A percentile compares a stretch with the other conserved stretches of the same genome.
Conservation (phyloP, 2,329 filamentous ascomycete species). For the Trichoderma sp. region DNA sequence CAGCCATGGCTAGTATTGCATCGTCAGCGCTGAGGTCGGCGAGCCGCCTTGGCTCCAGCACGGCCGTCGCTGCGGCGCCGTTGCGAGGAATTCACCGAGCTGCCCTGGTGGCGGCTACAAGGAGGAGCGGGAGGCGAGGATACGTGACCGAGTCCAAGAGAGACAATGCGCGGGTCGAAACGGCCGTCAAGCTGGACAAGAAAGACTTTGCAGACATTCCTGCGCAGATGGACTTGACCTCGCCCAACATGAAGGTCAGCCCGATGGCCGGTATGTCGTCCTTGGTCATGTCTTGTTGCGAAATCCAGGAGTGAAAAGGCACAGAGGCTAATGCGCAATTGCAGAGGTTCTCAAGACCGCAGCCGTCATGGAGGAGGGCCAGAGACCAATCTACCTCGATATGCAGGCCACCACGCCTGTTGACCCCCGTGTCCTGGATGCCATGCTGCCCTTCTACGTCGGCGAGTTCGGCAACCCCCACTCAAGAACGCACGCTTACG, state of each 20-base stretch:
- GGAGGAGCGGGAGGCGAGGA: slow-evolving; percentile 46
- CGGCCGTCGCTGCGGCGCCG: slow-evolving; percentile 30
- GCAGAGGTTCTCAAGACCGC: slow-evolving; percentile 83
- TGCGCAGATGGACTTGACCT: slow-evolving; percentile 31
- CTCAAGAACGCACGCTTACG: slow-evolving; percentile 94
- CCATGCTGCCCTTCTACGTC: slow-evolving; percentile 93
- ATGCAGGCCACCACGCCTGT: slow-evolving; percentile 97
- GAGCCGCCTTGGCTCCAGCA: slow-evolving; percentile 52
- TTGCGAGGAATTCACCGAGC: slow-evolving; percentile 32
- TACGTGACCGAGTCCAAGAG: slow-evolving; percentile 85
- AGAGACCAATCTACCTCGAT: slow-evolving; percentile 93
- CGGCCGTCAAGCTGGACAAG: slow-evolving; percentile 81
- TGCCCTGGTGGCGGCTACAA: slow-evolving; percentile 30
- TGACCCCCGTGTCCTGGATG: slow-evolving; percentile 90
- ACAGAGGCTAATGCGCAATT: slow-evolving; percentile 14
- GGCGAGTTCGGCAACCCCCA: slow-evolving; percentile 96
- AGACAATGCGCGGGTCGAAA: slow-evolving; percentile 79
- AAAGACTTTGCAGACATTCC: slow-evolving; percentile 67
- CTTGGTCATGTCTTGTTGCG: slow-evolving; percentile 2
- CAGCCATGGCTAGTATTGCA: slow-evolving; percentile 60
- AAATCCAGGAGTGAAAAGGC: not conserved
- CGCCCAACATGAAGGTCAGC: slow-evolving; percentile 61
- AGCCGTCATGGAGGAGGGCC: slow-evolving; percentile 87
- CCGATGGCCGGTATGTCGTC: slow-evolving; percentile 59
- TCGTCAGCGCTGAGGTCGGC: slow-evolving; percentile 73